Base-by-base conservation (phyloP, 495 filamentous ascomycete genomes). In the Annulohypoxylon bovei region DNA sequence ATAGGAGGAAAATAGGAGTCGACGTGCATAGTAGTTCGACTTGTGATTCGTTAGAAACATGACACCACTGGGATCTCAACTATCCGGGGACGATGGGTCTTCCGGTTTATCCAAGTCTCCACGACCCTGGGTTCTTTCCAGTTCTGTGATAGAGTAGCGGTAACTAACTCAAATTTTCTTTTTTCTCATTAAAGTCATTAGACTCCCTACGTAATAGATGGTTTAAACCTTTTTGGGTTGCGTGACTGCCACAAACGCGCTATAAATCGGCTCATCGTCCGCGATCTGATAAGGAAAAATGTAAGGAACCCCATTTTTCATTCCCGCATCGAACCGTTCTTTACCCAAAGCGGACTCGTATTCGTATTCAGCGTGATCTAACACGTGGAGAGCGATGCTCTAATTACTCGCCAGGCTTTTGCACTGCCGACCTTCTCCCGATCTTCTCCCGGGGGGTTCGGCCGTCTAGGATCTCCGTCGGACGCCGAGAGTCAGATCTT, bases 201-300 rank as follows among this genome's bases (percentile, higher is more conserved):
- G 22, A 22, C 18, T 42, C 20, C 3, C 40, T 60, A 62, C 64
- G 47, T 63, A 72, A 53, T 67, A 23, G 35, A 30, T 16, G 8
- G 20, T 7, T 69, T 68, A 27, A 60, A 28, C 62, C 68, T 62
- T 22, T 66, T 71, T 52, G 25, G 59, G 63, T 42, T 54, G 59
- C 53, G 37, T 46, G 30, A 67, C 54, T 61, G 40, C 35, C 52
- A 23, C 12, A 33, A 32, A 47, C 40, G 27, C 7, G 14, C 64
- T 62, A 59, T 63, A 60, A 65, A 68, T 72, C 59, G 64, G 70
- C 70, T 72, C 64, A 64, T 65, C 46, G 44, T 46, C 14, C 42
- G 63, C 70, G 70, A 72, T 72, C 70, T 67, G 70, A 72, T 72
- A 72, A 72, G 70, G 47, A 55, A 46, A 65, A 47, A 65, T 60